Conservation (phyloP, 805 yeast species). For the Kuraishia ogatae region DNA sequence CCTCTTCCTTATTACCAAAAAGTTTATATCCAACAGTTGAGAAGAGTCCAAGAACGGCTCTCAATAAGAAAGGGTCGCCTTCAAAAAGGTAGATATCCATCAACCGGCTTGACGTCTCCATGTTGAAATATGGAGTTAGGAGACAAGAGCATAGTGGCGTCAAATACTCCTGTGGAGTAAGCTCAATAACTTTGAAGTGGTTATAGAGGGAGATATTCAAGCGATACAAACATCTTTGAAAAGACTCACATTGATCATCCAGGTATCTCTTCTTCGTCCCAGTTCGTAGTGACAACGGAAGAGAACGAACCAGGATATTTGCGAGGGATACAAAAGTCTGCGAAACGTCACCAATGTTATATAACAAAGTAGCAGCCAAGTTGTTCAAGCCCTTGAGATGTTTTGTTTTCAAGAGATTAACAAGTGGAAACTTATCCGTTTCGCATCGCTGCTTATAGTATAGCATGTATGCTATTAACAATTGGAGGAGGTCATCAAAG, state of each 20-base stretch:
- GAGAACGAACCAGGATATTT: conserved; percentile 16
- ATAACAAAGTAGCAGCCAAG: neutral
- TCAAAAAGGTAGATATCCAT: conserved; percentile 57
- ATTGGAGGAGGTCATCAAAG: conserved; percentile 8
- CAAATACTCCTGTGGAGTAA: conserved; percentile 35
- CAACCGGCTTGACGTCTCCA: conserved; percentile 39
- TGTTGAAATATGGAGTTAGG: conserved; percentile 34
- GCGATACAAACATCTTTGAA: conserved; percentile 35
- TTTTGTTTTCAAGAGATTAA: neutral
- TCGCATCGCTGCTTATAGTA: neutral
- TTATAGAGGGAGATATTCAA: conserved; percentile 35
- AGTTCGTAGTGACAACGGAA: conserved; percentile 10
- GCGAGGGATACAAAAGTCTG: conserved; percentile 16
- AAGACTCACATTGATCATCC: conserved; percentile 33
- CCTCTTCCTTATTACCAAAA: conserved; percentile 40
- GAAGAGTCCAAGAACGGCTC: conserved; percentile 45
- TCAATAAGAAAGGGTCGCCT: conserved; percentile 45
- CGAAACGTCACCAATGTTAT: conserved; percentile 7
- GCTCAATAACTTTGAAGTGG: conserved; percentile 37
- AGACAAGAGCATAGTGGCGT: conserved; percentile 33
- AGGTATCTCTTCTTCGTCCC: conserved; percentile 14
- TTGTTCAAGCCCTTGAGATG: neutral
- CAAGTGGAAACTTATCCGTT: neutral
- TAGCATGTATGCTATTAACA: conserved; percentile 13
- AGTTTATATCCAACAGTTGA: conserved; percentile 39